Conservation (phyloP, 306 rosid genomes). For the Canavalia ensiformis region DNA sequence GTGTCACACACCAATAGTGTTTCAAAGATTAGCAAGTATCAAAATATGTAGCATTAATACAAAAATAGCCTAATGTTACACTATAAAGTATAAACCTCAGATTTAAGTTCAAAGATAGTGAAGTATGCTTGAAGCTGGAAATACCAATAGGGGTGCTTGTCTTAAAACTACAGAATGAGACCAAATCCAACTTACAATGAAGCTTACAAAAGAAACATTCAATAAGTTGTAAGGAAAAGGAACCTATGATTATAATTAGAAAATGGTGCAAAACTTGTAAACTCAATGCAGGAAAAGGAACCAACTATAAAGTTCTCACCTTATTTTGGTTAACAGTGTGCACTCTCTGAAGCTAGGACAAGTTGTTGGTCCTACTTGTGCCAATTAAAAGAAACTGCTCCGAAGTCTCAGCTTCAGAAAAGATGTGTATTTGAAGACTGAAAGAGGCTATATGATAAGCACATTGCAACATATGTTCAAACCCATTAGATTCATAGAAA, state of each 20-base stretch:
- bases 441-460: slow-evolving; percentile 36
- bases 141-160: background rate
- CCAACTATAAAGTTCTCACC: slow-evolving; percentile 34
- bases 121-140: slow-evolving; percentile 15
- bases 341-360: slow-evolving; percentile 37
- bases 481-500: slow-evolving; percentile 47
- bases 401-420: slow-evolving; percentile 24
- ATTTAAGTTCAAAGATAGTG: background rate
- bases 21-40: background rate
- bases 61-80: slow-evolving; percentile 7
- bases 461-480: slow-evolving; percentile 40
- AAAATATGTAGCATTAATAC: background rate
- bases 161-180: slow-evolving; percentile 2
- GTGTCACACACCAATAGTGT: background rate
- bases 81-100: background rate
- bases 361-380: background rate
- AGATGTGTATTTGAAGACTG: slow-evolving; percentile 40
- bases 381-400: slow-evolving; percentile 35
- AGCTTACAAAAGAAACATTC: slow-evolving; percentile 31
- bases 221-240: background rate
- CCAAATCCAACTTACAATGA: background rate
- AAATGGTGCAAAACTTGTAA: background rate
- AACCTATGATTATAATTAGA: slow-evolving; percentile 1
- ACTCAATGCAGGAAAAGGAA: slow-evolving; percentile 31
- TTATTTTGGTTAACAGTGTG: slow-evolving; percentile 40